Conservation (phyloP, 2,329 filamentous ascomycete species). For the Pseudocercospora crystallina region DNA sequence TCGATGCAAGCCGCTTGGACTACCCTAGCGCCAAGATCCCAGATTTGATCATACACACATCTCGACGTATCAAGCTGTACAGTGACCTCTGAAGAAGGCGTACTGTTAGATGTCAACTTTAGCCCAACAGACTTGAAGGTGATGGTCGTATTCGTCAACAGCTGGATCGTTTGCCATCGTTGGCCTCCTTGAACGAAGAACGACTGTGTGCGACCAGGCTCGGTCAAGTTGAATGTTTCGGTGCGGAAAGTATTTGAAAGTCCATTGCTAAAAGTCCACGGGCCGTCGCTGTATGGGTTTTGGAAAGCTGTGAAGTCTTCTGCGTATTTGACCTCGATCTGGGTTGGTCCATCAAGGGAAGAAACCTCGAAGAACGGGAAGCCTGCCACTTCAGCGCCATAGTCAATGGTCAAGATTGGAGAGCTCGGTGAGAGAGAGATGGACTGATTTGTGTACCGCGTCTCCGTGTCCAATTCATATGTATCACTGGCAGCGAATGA, state of each 20-base stretch:
- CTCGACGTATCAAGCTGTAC: constrained; percentile 36
- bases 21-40: constrained; percentile 40
- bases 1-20: constrained; percentile 40
- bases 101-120: constrained; percentile 30
- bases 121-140: constrained; percentile 37
- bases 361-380: constrained; percentile 37
- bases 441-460: not conserved
- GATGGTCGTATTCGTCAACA: constrained; percentile 38
- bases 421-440: constrained; percentile 1
- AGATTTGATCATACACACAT: constrained; percentile 37
- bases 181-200: constrained; percentile 45
- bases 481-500: constrained; percentile 1
- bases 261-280: constrained; percentile 30
- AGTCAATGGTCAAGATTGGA: constrained; percentile 14
- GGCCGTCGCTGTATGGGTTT: constrained; percentile 35
- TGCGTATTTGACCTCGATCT: constrained; percentile 40
- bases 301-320: constrained; percentile 36
- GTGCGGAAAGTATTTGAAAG: constrained; percentile 40
- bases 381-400: constrained; percentile 37
- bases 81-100: constrained; percentile 27
- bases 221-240: constrained; percentile 42
- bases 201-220: constrained; percentile 30
- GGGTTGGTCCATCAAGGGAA: constrained; percentile 26
- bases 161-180: constrained; percentile 41
- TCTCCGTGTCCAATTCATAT: not conserved